Evolutionary conservation across 2,329 filamentous ascomycete species (phyloP).

Genomic region (Cladosporium sp.): DNA sequence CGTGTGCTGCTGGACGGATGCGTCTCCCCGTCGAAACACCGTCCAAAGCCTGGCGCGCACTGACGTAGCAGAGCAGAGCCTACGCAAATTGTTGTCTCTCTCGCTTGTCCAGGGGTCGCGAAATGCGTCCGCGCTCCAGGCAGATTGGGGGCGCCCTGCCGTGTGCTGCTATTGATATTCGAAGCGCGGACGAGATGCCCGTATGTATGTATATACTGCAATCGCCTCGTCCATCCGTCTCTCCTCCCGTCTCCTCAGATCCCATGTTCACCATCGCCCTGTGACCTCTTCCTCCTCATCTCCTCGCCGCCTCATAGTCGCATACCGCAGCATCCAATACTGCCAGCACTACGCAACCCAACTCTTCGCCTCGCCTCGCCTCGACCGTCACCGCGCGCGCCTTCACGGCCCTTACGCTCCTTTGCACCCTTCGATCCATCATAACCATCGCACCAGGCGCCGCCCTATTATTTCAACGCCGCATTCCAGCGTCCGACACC

Average conservation of each 20-base stretch:
- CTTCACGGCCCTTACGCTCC: constrained; percentile 18
- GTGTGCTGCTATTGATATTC: background rate
- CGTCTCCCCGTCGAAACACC: constrained; percentile 16
- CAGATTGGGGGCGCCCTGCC: constrained; percentile 13
- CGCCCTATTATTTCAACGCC: constrained; percentile 9
- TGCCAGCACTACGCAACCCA: background rate
- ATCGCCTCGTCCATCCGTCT: background rate
- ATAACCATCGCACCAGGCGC: constrained; percentile 3
- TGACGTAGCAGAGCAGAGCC: constrained; percentile 13
- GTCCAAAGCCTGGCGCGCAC: constrained; percentile 16
- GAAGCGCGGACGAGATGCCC: background rate
- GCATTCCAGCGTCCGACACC: constrained; percentile 18
- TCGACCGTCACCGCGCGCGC: constrained; percentile 12
- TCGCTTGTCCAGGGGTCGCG: constrained; percentile 18
- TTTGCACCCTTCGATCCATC: constrained; percentile 9
- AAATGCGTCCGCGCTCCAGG: constrained; percentile 15
- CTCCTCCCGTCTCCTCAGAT: background rate
- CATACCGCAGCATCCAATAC: background rate
- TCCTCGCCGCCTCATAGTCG: background rate
- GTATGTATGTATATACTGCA: constrained; percentile 10
- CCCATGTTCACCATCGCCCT: background rate
- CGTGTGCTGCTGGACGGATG: background rate
- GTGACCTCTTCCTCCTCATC: constrained; percentile 8
- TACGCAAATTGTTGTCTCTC: constrained; percentile 18
- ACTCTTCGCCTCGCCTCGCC: constrained; percentile 4